A percentile compares a stretch with the other conserved stretches of the same genome.
Evolutionary conservation across 345 rosid species (phyloP).

Genomic region (Pseudoturritis turrita): DNA sequence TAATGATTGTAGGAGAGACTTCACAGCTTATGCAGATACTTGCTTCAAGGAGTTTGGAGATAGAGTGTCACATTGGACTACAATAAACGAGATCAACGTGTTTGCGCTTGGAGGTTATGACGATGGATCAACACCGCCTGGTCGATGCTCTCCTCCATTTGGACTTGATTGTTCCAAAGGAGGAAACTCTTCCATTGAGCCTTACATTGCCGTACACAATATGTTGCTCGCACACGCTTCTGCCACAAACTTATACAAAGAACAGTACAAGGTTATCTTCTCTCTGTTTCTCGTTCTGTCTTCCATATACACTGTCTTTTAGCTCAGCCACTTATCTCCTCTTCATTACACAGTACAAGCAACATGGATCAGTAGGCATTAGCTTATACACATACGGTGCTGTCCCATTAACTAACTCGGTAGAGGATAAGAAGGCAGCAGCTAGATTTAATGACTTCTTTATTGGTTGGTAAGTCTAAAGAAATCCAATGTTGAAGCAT

Average conservation of each 20-base stretch:
- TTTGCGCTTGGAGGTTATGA: slow-evolving; percentile 80
- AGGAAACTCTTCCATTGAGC: slow-evolving; percentile 76
- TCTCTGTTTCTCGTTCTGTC: neutral
- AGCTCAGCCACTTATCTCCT: neutral
- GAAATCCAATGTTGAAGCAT: neutral
- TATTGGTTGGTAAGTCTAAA: slow-evolving; percentile 67
- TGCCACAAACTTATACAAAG: slow-evolving; percentile 54
- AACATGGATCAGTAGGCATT: slow-evolving; percentile 62
- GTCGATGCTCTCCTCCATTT: slow-evolving; percentile 69
- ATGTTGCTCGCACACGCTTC: slow-evolving; percentile 66
- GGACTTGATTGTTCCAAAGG: slow-evolving; percentile 56
- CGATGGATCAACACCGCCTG: slow-evolving; percentile 71
- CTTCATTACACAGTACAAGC: slow-evolving; percentile 44
- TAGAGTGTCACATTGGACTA: slow-evolving; percentile 80
- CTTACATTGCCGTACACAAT: slow-evolving; percentile 72
- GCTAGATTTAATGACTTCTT: slow-evolving; percentile 81
- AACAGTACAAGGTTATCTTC: slow-evolving; percentile 66
- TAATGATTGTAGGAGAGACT: slow-evolving; percentile 57
- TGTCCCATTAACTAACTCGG: slow-evolving; percentile 44
- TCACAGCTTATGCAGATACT: slow-evolving; percentile 34
- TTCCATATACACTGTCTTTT: neutral
- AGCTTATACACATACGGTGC: slow-evolving; percentile 67
- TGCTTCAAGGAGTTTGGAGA: slow-evolving; percentile 74
- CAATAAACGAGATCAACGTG: slow-evolving; percentile 74
- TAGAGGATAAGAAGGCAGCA: slow-evolving; percentile 56